Evolutionary conservation across 352 stramenopile species (phyloP).

Genomic region (Globisporangium yorkense): DNA sequence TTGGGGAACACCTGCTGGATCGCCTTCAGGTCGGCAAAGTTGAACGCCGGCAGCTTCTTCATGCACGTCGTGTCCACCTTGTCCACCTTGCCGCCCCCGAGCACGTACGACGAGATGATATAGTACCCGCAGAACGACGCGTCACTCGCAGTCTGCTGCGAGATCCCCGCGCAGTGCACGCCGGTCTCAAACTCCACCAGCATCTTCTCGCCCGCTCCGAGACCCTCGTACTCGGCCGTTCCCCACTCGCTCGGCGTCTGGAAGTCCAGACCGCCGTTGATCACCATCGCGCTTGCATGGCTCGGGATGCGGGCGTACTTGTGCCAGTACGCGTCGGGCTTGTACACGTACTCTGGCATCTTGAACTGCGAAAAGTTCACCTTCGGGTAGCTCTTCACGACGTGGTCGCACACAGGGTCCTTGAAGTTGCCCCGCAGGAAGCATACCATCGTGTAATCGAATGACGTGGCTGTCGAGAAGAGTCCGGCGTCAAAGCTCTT

Average conservation of each 20-base stretch:
- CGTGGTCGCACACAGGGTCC: constrained; percentile 8
- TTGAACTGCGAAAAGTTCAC: constrained; percentile 2
- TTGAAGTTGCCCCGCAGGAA: constrained; percentile 12
- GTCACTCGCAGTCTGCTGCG: neutral
- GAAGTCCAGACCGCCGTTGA: constrained; percentile 26
- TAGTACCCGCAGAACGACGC: neutral
- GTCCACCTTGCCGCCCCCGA: neutral
- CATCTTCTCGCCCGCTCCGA: constrained; percentile 15
- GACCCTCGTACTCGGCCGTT: constrained; percentile 13
- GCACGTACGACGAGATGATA: constrained; percentile 3
- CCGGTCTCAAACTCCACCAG: constrained; percentile 10
- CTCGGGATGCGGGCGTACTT: constrained; percentile 17
- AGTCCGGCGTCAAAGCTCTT: constrained; percentile 2
- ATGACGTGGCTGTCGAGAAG: constrained; percentile 7
- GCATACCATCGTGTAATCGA: constrained; percentile 13
- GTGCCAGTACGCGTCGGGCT: constrained; percentile 25
- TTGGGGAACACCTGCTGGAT: neutral
- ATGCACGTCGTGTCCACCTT: constrained; percentile 1
- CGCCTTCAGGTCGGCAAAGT: constrained; percentile 1
- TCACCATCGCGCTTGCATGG: constrained; percentile 19
- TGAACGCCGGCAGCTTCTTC: neutral
- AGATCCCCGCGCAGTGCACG: neutral
- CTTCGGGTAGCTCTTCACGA: neutral
- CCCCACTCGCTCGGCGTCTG: constrained; percentile 20
- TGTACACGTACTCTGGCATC: constrained; percentile 19